Percentiles rank a stretch among this genome's conserved stretches.
Conservation (phyloP, 2,329 filamentous ascomycete genomes). For the Phyllosticta paracitricarpa region DNA sequence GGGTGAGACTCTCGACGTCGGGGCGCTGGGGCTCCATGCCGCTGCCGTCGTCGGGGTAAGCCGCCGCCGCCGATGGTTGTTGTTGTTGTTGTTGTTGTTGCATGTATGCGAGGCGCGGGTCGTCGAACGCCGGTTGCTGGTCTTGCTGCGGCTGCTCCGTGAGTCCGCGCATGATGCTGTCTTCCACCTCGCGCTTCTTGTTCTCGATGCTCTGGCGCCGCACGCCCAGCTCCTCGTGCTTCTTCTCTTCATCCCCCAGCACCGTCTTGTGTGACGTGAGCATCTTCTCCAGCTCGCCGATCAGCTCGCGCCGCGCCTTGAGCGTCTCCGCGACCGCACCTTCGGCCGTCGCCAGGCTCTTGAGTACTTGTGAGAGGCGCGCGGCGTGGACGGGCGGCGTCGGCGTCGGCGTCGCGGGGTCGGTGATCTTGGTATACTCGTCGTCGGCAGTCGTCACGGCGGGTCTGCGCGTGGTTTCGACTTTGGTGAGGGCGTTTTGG, state of each 20-base stretch:
- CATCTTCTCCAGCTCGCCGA: slow-evolving; percentile 73
- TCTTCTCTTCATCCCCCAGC: slow-evolving; percentile 58
- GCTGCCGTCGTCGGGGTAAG: neutral
- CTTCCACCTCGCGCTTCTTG: slow-evolving; percentile 82
- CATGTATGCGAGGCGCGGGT: slow-evolving; percentile 10
- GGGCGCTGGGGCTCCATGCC: slow-evolving; percentile 58
- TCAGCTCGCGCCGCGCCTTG: slow-evolving; percentile 68
- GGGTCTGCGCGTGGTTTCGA: slow-evolving; percentile 56
- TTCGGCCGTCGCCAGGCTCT: slow-evolving; percentile 78
- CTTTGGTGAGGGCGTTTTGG: slow-evolving; percentile 65
- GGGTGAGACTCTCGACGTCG: slow-evolving; percentile 77
- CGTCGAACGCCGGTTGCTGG: slow-evolving; percentile 27
- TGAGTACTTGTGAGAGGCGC: slow-evolving; percentile 78
- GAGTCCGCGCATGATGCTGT: slow-evolving; percentile 79
- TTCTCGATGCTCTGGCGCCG: slow-evolving; percentile 64
- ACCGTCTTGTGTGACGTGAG: slow-evolving; percentile 62
- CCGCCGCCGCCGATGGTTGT: slow-evolving; percentile 7
- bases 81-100: too few relatives aligned
- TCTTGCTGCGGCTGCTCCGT: slow-evolving; percentile 42
- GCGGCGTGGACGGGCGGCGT: slow-evolving; percentile 87
- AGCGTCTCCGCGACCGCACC: slow-evolving; percentile 82
- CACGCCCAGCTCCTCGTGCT: slow-evolving; percentile 53
- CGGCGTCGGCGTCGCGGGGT: slow-evolving; percentile 57
- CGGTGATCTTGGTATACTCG: slow-evolving; percentile 77
- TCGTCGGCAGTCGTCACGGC: slow-evolving; percentile 60